Conservation (phyloP, 148 eudicot genomes). For the Cornus florida region DNA sequence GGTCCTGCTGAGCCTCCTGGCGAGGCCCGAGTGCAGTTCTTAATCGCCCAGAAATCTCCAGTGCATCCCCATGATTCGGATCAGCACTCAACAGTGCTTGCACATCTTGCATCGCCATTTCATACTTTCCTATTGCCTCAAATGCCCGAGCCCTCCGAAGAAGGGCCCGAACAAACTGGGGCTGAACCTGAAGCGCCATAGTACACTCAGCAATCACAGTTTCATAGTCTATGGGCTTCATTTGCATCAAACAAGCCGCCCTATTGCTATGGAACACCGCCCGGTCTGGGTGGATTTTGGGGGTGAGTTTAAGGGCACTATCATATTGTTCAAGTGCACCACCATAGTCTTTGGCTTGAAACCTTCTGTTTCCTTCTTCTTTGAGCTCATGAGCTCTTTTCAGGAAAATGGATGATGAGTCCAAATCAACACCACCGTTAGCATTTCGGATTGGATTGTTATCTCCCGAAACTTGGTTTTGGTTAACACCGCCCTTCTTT, state of each 20-base stretch:
- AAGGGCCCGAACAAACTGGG: slow-evolving; percentile 69
- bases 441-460: slow-evolving; percentile 33
- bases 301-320: slow-evolving; percentile 76
- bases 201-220: slow-evolving; percentile 75
- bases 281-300: slow-evolving; percentile 73
- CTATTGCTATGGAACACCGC: slow-evolving; percentile 90
- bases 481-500: slow-evolving; percentile 65
- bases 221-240: slow-evolving; percentile 87
- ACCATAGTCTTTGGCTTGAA: slow-evolving; percentile 69
- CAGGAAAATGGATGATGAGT: slow-evolving; percentile 61
- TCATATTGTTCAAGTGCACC: slow-evolving; percentile 86
- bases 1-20: slow-evolving; percentile 71
- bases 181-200: slow-evolving; percentile 82
- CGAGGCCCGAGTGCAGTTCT: slow-evolving; percentile 54
- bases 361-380: slow-evolving; percentile 78
- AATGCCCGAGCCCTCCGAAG: slow-evolving; percentile 79
- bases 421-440: slow-evolving; percentile 52
- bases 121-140: slow-evolving; percentile 81
- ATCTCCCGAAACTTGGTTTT: slow-evolving; percentile 26
- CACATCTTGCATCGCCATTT: slow-evolving; percentile 78
- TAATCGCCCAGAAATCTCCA: slow-evolving; percentile 64
- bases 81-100: slow-evolving; percentile 56
- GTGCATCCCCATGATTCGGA: slow-evolving; percentile 73
- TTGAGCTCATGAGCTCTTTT: slow-evolving; percentile 88
- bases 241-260: slow-evolving; percentile 97